Evolutionary conservation across 108 stramenopile species (phyloP).

Genomic region (Asterionellopsis glacialis): DNA sequence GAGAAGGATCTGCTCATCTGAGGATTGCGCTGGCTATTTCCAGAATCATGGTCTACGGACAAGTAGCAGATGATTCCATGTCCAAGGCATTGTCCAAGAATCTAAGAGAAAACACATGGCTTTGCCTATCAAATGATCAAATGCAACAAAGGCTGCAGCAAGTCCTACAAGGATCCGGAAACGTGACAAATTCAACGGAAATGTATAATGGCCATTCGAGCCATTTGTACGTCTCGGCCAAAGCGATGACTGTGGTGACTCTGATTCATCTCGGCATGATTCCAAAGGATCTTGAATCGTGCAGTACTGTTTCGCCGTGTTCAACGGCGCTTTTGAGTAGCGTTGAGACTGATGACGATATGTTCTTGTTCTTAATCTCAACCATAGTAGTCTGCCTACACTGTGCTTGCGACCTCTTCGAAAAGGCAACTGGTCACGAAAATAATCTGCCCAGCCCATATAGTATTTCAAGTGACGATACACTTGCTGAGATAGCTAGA

Average conservation of each 20-base stretch:
- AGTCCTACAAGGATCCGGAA: too few relatives aligned
- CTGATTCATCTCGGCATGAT: conserved; percentile 11
- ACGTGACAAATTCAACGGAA: background rate
- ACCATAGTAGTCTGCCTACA: conserved; percentile 22
- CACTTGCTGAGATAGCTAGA: too few relatives aligned
- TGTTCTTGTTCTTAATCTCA: conserved; percentile 11
- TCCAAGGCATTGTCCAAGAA: too few relatives aligned
- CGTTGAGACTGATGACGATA: background rate
- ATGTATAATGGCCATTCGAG: conserved; percentile 5
- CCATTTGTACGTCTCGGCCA: conserved; percentile 14
- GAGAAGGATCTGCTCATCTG: too few relatives aligned
- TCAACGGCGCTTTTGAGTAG: background rate
- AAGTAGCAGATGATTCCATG: too few relatives aligned
- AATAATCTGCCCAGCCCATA: too few relatives aligned
- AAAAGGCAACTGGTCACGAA: background rate
- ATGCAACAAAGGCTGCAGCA: too few relatives aligned
- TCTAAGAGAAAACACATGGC: too few relatives aligned
- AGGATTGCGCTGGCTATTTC: too few relatives aligned
- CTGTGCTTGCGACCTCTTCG: conserved; percentile 9
- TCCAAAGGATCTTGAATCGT: conserved; percentile 11
- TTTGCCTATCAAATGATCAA: too few relatives aligned
- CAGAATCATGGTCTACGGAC: too few relatives aligned
- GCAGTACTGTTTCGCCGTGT: background rate
- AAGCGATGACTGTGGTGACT: conserved; percentile 23
- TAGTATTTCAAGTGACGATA: too few relatives aligned